These are phyloP conservation scores for Tylopilus intermedius DNA, from an alignment of 768 basidiomycete species.

Conservation along the genomic window DNA sequence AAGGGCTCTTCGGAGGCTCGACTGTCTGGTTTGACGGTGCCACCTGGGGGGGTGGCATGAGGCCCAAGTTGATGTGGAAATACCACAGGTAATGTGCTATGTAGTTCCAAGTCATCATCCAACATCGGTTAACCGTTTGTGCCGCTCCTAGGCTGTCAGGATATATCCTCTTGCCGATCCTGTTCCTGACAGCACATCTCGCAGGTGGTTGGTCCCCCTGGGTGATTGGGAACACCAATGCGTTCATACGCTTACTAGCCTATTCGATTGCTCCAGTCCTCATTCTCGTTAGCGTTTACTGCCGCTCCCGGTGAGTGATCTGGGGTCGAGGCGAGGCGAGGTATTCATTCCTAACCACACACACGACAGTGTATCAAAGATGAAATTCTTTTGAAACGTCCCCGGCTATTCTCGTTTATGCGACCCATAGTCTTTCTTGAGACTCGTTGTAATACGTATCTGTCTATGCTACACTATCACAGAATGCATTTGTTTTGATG, in stretches of 20 bases:
- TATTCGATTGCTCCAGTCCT: conserved; percentile 54
- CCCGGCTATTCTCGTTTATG: background rate
- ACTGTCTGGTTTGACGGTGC: conserved; percentile 73
- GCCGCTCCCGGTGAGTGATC: conserved; percentile 47
- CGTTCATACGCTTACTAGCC: conserved; percentile 41
- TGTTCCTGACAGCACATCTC: conserved; percentile 61
- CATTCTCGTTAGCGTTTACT: conserved; percentile 39
- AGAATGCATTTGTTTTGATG: conserved; percentile 1
- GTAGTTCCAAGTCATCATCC: background rate
- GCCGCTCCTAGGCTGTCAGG: conserved; percentile 54
- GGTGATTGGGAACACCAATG: conserved; percentile 37
- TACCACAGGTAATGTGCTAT: conserved; percentile 58
- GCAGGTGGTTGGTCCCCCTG: conserved; percentile 70
- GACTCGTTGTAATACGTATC: background rate
- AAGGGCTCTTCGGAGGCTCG: conserved; percentile 61
- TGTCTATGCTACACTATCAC: background rate
- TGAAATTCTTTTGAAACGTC: conserved; percentile 45
- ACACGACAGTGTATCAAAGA: conserved; percentile 53
- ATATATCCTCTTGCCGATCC: conserved; percentile 58
- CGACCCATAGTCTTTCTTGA: background rate
- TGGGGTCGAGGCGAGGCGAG: too few species aligned
- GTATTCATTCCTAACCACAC: background rate
- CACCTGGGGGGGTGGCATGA: conserved; percentile 64
- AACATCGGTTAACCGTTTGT: background rate
- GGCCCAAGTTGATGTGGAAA: conserved; percentile 76